phyloP scores from a whole-genome alignment of 805 yeast genomes.

The Starmerella scarabaei region DNA sequence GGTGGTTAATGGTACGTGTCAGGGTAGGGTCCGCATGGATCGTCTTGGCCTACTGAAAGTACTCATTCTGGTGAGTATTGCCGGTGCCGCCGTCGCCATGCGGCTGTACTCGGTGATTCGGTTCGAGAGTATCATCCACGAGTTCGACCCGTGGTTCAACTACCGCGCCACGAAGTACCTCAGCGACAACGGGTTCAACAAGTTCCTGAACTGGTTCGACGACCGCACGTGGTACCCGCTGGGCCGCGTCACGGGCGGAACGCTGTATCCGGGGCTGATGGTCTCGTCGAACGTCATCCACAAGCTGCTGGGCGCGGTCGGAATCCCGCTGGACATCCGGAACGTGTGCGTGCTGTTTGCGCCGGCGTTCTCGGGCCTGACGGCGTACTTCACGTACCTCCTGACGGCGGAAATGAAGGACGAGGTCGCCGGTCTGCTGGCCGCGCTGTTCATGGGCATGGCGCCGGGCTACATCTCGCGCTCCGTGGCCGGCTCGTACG shows the following conservation, averaged over 20 bases:
- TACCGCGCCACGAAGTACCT: conserved; percentile 91
- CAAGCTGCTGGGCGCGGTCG: conserved; percentile 48
- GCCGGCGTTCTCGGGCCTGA: conserved; percentile 88
- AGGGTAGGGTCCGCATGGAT: no score
- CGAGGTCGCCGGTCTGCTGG: conserved; percentile 73
- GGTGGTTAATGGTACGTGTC: no score
- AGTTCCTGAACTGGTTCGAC: conserved; percentile 95
- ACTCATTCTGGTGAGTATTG: conserved; percentile 58
- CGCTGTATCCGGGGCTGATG: conserved; percentile 95
- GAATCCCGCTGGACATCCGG: conserved; percentile 84
- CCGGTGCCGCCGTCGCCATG: conserved; percentile 84
- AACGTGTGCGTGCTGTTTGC: conserved; percentile 93
- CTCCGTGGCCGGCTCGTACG: conserved; percentile 97
- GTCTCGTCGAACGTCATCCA: conserved; percentile 89
- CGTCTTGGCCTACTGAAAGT: conserved; percentile 38
- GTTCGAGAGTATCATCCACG: conserved; percentile 93
- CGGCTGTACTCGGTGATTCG: conserved; percentile 92
- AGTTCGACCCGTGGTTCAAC: conserved; percentile 57
- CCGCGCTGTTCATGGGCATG: conserved; percentile 91
- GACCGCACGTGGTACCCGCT: conserved; percentile 98
- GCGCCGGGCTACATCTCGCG: conserved; percentile 98
- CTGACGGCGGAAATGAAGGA: conserved; percentile 86
- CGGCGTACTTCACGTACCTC: conserved; percentile 79
- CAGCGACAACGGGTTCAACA: conserved; percentile 70
- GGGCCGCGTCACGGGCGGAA: conserved; percentile 98